phyloP scores from a whole-genome alignment of 83 land plant genomes.

The Isoetes engelmannii region DNA sequence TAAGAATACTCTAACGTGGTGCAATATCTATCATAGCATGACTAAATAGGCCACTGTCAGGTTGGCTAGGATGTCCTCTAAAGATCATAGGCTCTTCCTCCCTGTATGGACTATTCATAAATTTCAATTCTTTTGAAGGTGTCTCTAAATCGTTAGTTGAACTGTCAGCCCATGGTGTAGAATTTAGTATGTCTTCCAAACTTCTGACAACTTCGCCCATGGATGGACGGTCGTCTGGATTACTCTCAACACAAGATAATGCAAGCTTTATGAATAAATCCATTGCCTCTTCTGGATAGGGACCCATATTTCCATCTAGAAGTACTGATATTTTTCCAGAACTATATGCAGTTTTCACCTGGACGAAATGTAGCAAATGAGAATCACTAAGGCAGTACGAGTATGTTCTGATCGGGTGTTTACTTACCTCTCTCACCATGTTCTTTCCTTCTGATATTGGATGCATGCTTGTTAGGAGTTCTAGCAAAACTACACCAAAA shows the following conservation, averaged over 20 bases:
- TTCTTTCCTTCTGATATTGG: slow-evolving; percentile 27
- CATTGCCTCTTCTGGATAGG: slow-evolving; percentile 23
- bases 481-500: slow-evolving; percentile 33
- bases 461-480: slow-evolving; percentile 27
- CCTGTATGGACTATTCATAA: too few species aligned
- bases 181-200: neutral
- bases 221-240: slow-evolving; percentile 14
- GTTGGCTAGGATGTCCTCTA: too few species aligned
- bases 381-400: neutral
- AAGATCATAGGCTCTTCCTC: too few species aligned
- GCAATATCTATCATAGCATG: too few species aligned
- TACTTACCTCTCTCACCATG: slow-evolving; percentile 27
- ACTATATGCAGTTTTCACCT: neutral
- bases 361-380: neutral
- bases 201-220: slow-evolving; percentile 9
- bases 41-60: too few species aligned
- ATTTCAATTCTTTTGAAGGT: too few species aligned
- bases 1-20: too few species aligned
- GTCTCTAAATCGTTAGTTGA: too few species aligned
- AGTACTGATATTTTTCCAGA: slow-evolving; percentile 6
- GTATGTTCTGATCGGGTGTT: neutral
- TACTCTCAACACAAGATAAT: slow-evolving; percentile 14
- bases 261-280: slow-evolving; percentile 20
- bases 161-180: slow-evolving; percentile 2
- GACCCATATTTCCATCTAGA: slow-evolving; percentile 19